phyloP scores from a whole-genome alignment of 2,329 filamentous ascomycete species.

The Chaetomium olivaceum region DNA sequence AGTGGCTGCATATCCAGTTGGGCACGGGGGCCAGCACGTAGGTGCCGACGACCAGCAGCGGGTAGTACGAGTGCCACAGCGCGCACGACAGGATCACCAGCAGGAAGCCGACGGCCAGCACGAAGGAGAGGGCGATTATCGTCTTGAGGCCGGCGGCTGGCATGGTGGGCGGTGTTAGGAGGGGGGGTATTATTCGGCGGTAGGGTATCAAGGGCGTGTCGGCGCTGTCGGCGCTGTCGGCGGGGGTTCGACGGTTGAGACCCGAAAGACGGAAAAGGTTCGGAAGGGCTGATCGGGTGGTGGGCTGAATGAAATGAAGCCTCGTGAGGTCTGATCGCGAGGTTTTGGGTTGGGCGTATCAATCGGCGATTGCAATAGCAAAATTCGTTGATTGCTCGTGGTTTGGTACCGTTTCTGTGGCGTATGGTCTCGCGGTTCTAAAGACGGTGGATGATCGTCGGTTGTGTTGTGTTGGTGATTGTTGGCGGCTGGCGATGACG shows the following conservation, averaged over 20 bases:
- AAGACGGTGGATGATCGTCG: neutral
- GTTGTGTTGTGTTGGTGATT: neutral
- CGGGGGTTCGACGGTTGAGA: neutral
- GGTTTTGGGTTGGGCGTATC: neutral
- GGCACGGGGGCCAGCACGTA: conserved; percentile 92
- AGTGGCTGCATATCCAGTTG: conserved; percentile 92
- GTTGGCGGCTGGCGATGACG: conserved; percentile 23
- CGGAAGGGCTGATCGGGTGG: neutral
- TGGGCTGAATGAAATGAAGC: neutral
- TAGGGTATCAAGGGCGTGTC: neutral
- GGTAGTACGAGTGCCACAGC: conserved; percentile 91
- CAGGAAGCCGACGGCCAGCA: conserved; percentile 97
- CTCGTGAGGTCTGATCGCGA: neutral
- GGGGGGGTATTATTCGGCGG: neutral
- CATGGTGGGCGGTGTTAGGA: conserved; percentile 48
- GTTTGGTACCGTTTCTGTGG: neutral
- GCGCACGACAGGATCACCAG: conserved; percentile 98
- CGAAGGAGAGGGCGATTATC: conserved; percentile 98
- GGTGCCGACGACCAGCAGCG: conserved; percentile 91
- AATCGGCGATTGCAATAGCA: neutral
- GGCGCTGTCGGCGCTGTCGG: neutral
- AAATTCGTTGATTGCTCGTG: neutral
- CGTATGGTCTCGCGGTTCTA: neutral
- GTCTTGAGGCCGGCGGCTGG: conserved; percentile 91
- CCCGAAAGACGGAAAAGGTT: neutral